Conservation (phyloP, 2,329 filamentous ascomycete genomes). For the Cladophialophora exuberans region DNA sequence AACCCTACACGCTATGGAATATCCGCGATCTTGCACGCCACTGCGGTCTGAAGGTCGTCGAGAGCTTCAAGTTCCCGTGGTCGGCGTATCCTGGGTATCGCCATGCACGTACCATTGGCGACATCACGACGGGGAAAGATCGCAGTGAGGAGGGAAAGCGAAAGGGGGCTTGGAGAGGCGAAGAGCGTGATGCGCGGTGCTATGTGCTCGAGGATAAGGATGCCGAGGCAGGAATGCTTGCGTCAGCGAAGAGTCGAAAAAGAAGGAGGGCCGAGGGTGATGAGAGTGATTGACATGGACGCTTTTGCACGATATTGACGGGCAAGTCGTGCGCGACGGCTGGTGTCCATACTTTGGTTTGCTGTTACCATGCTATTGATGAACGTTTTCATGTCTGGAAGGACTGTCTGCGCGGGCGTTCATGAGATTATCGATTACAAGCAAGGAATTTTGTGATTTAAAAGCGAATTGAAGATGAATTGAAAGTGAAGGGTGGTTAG, state of each 20-base stretch:
- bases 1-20: slow-evolving; percentile 97
- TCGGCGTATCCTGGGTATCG: slow-evolving; percentile 51
- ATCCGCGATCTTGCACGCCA: slow-evolving; percentile 83
- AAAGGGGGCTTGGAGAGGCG: slow-evolving; percentile 51
- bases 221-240: slow-evolving; percentile 36
- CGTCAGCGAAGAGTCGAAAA: slow-evolving; percentile 34
- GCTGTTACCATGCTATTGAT: too few species aligned
- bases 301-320: too few species aligned
- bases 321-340: too few species aligned
- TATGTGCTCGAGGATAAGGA: slow-evolving; percentile 50
- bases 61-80: slow-evolving; percentile 54
- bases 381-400: too few species aligned
- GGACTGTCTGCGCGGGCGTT: too few species aligned
- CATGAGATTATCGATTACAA: too few species aligned
- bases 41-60: slow-evolving; percentile 49
- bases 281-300: slow-evolving; percentile 36
- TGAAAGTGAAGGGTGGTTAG: too few species aligned
- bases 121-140: slow-evolving; percentile 45
- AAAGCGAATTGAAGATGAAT: too few species aligned
- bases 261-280: slow-evolving; percentile 39
- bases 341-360: too few species aligned
- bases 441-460: too few species aligned
- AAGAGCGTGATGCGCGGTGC: slow-evolving; percentile 51
- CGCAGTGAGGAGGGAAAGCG: slow-evolving; percentile 29
- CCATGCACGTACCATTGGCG: slow-evolving; percentile 51